Evolutionary conservation across 352 stramenopile species (phyloP).

Genomic region (Pythium sp.): DNA sequence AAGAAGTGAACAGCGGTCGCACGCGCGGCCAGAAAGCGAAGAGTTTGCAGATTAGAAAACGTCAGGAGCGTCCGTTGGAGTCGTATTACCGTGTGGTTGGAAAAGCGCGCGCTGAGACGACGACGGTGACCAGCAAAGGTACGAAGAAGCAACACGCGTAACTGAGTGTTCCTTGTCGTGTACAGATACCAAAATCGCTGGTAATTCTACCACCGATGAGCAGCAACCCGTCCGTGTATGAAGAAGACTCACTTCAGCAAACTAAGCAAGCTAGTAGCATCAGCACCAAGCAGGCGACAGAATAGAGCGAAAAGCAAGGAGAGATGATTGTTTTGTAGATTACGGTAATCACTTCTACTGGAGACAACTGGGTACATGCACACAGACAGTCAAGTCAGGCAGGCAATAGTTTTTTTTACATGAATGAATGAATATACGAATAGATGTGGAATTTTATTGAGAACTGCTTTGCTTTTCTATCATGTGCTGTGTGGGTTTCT

Average conservation of each 20-base stretch:
- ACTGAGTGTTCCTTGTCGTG: conserved; percentile 1
- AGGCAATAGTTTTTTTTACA: conserved; percentile 7
- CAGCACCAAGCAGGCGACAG: background rate
- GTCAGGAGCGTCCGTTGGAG: conserved; percentile 63
- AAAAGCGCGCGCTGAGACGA: conserved; percentile 39
- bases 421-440: conserved; percentile 11
- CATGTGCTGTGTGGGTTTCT: background rate
- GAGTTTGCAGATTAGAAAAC: conserved; percentile 24
- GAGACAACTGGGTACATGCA: background rate
- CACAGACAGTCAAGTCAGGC: background rate
- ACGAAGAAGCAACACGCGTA: conserved; percentile 16
- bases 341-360: background rate
- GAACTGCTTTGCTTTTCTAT: conserved; percentile 7
- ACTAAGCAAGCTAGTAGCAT: background rate
- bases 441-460: conserved; percentile 13
- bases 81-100: conserved; percentile 73
- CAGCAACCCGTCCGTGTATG: background rate
- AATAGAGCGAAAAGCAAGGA: background rate
- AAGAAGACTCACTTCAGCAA: background rate
- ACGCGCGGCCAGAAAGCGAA: conserved; percentile 67
- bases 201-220: background rate
- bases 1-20: conserved; percentile 56
- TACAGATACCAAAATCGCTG: conserved; percentile 1
- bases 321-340: background rate
- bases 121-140: conserved; percentile 11